Base-by-base conservation (phyloP, 2,329 filamentous ascomycete genomes). In the Alternaria sp. region DNA sequence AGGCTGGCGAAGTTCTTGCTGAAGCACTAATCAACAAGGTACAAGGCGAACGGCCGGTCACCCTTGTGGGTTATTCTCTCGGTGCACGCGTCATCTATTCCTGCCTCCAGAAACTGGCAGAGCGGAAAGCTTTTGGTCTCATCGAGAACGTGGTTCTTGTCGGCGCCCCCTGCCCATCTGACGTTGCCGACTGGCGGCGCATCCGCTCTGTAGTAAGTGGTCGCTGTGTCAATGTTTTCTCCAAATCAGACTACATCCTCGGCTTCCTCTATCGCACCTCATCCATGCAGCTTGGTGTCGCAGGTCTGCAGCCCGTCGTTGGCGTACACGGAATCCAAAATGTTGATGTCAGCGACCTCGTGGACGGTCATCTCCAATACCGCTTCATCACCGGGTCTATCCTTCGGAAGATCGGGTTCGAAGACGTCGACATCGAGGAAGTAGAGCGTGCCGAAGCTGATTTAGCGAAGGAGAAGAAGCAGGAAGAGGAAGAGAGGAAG, bases 201-300 rank as follows among this genome's bases (percentile, higher is more conserved):
- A 87, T 97, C 67, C 87, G 92, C 30, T 88, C 87, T 45, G 92
- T 94, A 0, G 93, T 97, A 0, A 87, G 90, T 2, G 93, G 94
- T 3, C 87, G 91, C 59, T 85, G 97, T 8, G 90, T 97, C 69
- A 97, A 97, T 69, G 92, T 94, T 9, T 97, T 90, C 79, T 94
- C 92, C 2, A 88, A 90, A 54, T 94, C 95, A 62, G 94, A 97
- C 78, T 92, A 92, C 72, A 89, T 97, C 32, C 87, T 97, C 1
- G 93, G 89, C 1, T 94, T 97, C 74, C 82, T 97, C 18, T 97
- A 97, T 77, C 89, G 94, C 45, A 90, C 92, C 3, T 93, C 91
- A 41, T 93, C 90, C 60, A 86, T 97, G 28, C 90, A 95, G 65
- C 85, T 92, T 41, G 94, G 94, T 4, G 87, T 97, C 43, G 93